phyloP scores from a whole-genome alignment of 75 land plant species.

The Isoetes taiwanensis region DNA sequence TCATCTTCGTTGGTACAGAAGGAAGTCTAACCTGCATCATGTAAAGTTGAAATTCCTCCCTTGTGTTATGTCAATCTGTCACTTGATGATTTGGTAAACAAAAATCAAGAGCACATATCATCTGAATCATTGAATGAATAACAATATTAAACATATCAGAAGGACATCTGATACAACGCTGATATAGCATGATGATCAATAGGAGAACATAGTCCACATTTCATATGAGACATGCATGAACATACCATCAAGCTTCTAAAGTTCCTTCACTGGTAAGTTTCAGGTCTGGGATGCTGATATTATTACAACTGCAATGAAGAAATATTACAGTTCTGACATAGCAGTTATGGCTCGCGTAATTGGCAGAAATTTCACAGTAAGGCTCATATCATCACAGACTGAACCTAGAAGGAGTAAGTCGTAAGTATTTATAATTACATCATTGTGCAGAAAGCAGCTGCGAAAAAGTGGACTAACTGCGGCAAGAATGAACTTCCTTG shows the following conservation, averaged over 20 bases:
- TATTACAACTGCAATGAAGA: slow-evolving; percentile 33
- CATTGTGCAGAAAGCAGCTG: slow-evolving; percentile 17
- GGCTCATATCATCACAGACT: neutral
- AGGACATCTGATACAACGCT: no score
- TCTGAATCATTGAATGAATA: neutral
- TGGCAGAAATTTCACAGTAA: slow-evolving; percentile 36
- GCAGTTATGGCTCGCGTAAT: slow-evolving; percentile 29
- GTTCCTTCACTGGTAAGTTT: neutral
- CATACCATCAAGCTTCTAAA: neutral
- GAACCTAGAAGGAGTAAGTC: neutral
- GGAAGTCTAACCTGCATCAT: slow-evolving; percentile 75
- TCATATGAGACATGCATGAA: neutral
- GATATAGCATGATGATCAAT: no score
- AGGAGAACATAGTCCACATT: no score
- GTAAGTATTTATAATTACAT: neutral
- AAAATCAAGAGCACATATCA: neutral
- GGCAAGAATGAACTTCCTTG: slow-evolving; percentile 23
- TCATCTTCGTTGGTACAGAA: slow-evolving; percentile 57
- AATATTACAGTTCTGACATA: slow-evolving; percentile 29
- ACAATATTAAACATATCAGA: neutral
- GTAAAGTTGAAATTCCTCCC: slow-evolving; percentile 22
- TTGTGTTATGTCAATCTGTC: neutral
- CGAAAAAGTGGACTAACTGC: slow-evolving; percentile 36
- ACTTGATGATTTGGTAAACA: neutral
- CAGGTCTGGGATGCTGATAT: slow-evolving; percentile 66